Evolutionary conservation across 1,284 basidiomycete genomes (phyloP).

Genomic region (Cronartium quercuum): DNA sequence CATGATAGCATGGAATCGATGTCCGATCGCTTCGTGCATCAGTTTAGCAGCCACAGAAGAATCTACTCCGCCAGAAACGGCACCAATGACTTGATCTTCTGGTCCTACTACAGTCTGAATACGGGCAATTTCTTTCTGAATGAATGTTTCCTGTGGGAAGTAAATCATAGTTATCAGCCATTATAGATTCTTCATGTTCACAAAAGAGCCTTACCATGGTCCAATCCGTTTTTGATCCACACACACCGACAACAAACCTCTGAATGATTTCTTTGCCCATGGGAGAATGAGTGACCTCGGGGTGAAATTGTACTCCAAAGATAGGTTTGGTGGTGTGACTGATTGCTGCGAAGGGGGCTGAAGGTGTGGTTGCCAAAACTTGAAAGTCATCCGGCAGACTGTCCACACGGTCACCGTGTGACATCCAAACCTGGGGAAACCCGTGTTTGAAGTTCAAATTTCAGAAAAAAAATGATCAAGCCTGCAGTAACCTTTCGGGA

Average conservation of each 20-base stretch:
- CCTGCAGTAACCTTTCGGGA: too few species aligned
- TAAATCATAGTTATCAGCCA: neutral
- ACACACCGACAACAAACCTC: conserved; percentile 78
- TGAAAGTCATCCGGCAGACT: conserved; percentile 76
- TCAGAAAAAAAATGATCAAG: conserved; percentile 9
- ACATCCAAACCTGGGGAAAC: conserved; percentile 89
- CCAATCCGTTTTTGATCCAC: conserved; percentile 77
- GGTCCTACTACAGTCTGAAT: conserved; percentile 93
- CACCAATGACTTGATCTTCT: conserved; percentile 92
- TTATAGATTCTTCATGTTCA: too few species aligned
- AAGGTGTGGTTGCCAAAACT: conserved; percentile 76
- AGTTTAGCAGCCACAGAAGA: conserved; percentile 97
- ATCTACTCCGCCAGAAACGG: conserved; percentile 95
- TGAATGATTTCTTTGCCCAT: conserved; percentile 86
- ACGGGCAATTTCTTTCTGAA: conserved; percentile 90
- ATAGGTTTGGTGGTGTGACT: conserved; percentile 83
- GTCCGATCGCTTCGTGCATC: conserved; percentile 99
- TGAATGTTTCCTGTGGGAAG: conserved; percentile 79
- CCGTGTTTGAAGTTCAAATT: neutral
- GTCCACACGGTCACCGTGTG: conserved; percentile 90
- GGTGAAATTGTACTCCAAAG: conserved; percentile 98
- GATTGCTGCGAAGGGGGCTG: conserved; percentile 87
- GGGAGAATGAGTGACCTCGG: conserved; percentile 92
- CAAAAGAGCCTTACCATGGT: conserved; percentile 66
- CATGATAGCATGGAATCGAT: conserved; percentile 99